A percentile compares a stretch with the other conserved stretches of the same genome.
These are phyloP conservation scores for Alternaria solani DNA, from an alignment of 2,329 filamentous ascomycete genomes.

Conservation along the genomic window DNA sequence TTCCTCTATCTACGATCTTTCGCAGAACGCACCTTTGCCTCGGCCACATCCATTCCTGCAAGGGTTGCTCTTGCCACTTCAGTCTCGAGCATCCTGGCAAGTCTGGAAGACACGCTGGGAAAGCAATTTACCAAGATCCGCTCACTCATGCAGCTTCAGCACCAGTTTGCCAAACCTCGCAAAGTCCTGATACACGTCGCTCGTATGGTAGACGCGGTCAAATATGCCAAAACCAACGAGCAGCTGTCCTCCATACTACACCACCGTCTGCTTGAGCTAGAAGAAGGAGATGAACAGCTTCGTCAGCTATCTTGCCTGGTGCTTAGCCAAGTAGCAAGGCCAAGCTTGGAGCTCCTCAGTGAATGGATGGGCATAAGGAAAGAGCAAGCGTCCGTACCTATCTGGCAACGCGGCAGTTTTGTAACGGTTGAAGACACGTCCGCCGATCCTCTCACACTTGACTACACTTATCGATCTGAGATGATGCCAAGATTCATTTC, in stretches of 20 bases:
- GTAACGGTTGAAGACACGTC: constrained; percentile 38
- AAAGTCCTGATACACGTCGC: constrained; percentile 64
- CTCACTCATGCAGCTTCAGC: constrained; percentile 54
- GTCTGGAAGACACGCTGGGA: constrained; percentile 52
- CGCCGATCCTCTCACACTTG: constrained; percentile 47
- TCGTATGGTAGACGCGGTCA: constrained; percentile 56
- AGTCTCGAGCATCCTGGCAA: constrained; percentile 50
- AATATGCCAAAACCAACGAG: constrained; percentile 54
- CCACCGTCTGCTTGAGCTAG: constrained; percentile 57
- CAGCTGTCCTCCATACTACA: constrained; percentile 51
- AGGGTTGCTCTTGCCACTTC: constrained; percentile 54
- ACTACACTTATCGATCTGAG: constrained; percentile 69
- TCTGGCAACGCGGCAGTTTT: constrained; percentile 41
- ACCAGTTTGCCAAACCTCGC: constrained; percentile 55
- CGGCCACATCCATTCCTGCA: constrained; percentile 48
- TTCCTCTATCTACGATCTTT: constrained; percentile 49
- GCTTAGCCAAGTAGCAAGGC: constrained; percentile 67
- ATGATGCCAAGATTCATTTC: constrained; percentile 77
- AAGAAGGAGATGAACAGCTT: constrained; percentile 69
- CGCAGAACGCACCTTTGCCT: constrained; percentile 47
- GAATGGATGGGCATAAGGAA: constrained; percentile 76
- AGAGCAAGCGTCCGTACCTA: constrained; percentile 40
- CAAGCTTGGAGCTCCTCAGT: constrained; percentile 73
- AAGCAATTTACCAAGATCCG: constrained; percentile 32
- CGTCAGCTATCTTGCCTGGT: constrained; percentile 72